Conservation (phyloP, 2,329 filamentous ascomycete species). For the Monosporascus cannonballus region DNA sequence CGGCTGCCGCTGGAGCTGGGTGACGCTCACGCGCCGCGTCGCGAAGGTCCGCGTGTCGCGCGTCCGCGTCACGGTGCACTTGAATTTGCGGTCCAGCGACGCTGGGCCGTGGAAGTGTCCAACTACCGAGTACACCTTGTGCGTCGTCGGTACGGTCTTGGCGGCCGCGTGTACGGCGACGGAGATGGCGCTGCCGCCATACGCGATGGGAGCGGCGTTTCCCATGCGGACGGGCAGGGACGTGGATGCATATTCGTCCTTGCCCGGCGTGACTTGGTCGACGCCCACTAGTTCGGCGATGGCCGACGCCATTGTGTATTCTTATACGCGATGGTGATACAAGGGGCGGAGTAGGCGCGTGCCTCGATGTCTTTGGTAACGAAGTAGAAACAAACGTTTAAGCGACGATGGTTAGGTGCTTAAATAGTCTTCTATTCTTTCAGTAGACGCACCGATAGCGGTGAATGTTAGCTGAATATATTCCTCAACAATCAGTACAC, state of each 20-base stretch:
- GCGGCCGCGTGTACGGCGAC: constrained; percentile 36
- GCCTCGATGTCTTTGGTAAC: too few relatives aligned
- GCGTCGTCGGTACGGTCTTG: constrained; percentile 27
- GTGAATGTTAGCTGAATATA: too few relatives aligned
- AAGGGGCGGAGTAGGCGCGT: too few relatives aligned
- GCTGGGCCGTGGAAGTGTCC: constrained; percentile 43
- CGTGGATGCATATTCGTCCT: constrained; percentile 5
- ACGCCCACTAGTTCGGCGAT: constrained; percentile 6
- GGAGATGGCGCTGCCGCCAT: constrained; percentile 23
- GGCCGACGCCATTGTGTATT: constrained; percentile 1
- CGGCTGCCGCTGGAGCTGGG: constrained; percentile 28
- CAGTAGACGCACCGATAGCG: too few relatives aligned
- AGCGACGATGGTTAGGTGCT: too few relatives aligned
- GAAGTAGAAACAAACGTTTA: too few relatives aligned
- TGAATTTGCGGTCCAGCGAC: constrained; percentile 30
- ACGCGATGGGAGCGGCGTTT: constrained; percentile 9
- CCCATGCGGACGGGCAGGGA: constrained; percentile 7
- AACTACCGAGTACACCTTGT: constrained; percentile 38
- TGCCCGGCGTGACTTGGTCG: constrained; percentile 4
- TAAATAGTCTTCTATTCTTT: too few relatives aligned
- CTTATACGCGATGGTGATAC: too few relatives aligned
- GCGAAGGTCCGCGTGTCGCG: constrained; percentile 42
- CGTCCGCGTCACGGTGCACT: constrained; percentile 28
- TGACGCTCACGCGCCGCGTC: constrained; percentile 39
- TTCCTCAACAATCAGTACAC: too few relatives aligned